These are phyloP conservation scores for Basidiobolus meristosporus DNA, from an alignment of 371 early-diverging fungal genomes.

Conservation along the genomic window DNA sequence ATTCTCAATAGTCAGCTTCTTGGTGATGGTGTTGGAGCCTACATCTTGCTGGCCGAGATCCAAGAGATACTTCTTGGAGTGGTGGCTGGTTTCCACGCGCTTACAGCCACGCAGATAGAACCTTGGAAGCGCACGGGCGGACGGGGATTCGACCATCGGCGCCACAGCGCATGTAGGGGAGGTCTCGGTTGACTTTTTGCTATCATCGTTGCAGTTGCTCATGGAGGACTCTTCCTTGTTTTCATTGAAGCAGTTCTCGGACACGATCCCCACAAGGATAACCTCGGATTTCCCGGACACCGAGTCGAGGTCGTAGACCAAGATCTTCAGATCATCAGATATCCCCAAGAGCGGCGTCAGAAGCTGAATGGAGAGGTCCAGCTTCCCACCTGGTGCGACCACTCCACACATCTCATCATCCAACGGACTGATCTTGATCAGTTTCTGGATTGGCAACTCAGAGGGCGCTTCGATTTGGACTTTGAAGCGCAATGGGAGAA, in stretches of 20 bases:
- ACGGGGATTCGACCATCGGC: not conserved
- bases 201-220: not conserved
- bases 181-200: not conserved
- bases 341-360: no score
- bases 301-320: no score
- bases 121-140: not conserved
- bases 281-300: not conserved
- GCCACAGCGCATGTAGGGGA: not conserved
- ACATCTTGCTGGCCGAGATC: constrained; percentile 58
- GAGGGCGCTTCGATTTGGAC: no score
- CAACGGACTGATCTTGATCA: no score
- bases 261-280: not conserved
- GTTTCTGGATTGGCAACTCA: no score
- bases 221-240: not conserved
- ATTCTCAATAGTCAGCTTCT: constrained; percentile 35
- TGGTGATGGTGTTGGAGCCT: constrained; percentile 17
- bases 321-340: no score
- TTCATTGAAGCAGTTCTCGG: not conserved
- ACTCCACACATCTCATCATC: no score
- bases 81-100: constrained; percentile 16
- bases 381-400: no score
- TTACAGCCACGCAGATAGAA: constrained; percentile 32
- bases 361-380: no score
- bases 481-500: no score
- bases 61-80: constrained; percentile 32